Conservation (phyloP, 441 rosid genomes). For the Omphalea diandra region DNA sequence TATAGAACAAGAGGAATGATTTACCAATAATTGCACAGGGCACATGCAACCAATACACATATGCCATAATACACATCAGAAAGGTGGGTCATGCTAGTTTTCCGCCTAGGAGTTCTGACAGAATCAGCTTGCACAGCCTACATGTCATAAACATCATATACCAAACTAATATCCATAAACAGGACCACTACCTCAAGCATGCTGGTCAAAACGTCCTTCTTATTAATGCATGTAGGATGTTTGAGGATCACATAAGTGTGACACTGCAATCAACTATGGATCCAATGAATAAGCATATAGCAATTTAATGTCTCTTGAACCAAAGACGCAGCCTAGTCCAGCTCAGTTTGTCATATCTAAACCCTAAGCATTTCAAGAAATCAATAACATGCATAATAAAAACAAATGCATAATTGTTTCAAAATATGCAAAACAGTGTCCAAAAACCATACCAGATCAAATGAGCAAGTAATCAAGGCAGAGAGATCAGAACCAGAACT, state of each 20-base stretch:
- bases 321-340: background rate
- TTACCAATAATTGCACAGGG: background rate
- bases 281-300: background rate
- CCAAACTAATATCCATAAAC: background rate
- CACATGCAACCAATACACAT: background rate
- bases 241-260: conserved; percentile 10
- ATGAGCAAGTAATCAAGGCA: background rate
- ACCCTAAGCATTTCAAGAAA: background rate
- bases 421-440: background rate
- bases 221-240: conserved; percentile 15
- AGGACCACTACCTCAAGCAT: background rate
- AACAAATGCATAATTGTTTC: background rate
- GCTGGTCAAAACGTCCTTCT: background rate
- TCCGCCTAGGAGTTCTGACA: background rate
- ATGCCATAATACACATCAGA: background rate
- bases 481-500: background rate
- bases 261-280: background rate
- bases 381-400: background rate
- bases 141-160: background rate
- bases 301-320: background rate
- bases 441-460: background rate
- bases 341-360: background rate
- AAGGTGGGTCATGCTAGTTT: conserved; percentile 2
- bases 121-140: conserved; percentile 4
- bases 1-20: background rate